Conservation (phyloP, 208 protist genomes). For the Leishmania mexicana region DNA sequence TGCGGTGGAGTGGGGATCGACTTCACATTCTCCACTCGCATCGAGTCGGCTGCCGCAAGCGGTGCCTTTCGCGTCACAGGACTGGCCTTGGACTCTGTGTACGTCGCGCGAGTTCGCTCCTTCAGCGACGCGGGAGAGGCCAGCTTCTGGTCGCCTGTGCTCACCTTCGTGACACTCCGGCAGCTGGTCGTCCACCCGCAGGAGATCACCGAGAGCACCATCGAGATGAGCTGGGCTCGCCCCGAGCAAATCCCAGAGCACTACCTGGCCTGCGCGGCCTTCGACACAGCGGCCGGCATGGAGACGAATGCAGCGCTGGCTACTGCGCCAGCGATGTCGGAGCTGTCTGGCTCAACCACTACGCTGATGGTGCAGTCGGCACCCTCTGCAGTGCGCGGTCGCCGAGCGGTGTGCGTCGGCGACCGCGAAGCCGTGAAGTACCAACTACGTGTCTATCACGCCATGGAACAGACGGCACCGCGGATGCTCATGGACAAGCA, state of each 20-base stretch:
- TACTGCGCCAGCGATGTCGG: neutral
- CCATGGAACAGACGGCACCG: conserved; percentile 25
- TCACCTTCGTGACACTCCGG: conserved; percentile 67
- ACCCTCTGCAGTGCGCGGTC: neutral
- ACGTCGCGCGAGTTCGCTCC: conserved; percentile 64
- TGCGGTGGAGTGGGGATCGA: conserved; percentile 31
- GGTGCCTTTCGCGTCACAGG: conserved; percentile 50
- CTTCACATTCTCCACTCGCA: conserved; percentile 29
- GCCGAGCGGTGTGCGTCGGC: conserved; percentile 15
- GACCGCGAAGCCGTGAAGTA: conserved; percentile 37
- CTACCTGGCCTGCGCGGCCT: conserved; percentile 19
- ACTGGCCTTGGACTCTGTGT: conserved; percentile 61
- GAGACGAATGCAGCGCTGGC: neutral
- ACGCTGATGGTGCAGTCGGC: neutral
- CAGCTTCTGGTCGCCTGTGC: conserved; percentile 70
- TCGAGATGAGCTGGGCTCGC: conserved; percentile 74
- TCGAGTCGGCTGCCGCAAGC: conserved; percentile 14
- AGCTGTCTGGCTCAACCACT: neutral
- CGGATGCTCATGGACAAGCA: conserved; percentile 59
- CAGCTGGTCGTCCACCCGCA: conserved; percentile 55
- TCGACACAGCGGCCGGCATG: neutral
- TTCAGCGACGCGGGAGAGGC: conserved; percentile 51
- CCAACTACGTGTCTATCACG: conserved; percentile 41
- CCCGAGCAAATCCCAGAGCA: conserved; percentile 51
- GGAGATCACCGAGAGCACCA: conserved; percentile 76